phyloP scores from a whole-genome alignment of 805 yeast genomes.

The Wickerhamiella australiensis region DNA sequence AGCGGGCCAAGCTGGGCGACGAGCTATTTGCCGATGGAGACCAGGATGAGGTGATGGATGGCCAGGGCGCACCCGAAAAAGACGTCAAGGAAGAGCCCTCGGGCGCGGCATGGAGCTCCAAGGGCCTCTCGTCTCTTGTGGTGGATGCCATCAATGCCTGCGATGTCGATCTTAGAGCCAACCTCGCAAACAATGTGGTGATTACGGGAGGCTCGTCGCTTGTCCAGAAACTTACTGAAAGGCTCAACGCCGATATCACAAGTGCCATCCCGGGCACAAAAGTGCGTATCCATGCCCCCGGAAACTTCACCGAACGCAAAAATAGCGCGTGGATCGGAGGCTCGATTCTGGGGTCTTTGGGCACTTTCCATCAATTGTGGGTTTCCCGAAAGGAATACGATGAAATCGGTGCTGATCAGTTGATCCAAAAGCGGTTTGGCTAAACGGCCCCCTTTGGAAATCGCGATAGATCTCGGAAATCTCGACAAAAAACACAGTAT shows the following conservation, averaged over 20 bases:
- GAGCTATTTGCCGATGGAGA: slow-evolving; percentile 41
- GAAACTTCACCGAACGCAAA: slow-evolving; percentile 57
- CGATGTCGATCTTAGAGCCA: slow-evolving; percentile 84
- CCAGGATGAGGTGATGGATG: not conserved
- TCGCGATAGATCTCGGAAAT: too few species aligned
- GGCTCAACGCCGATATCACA: slow-evolving; percentile 59
- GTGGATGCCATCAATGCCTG: slow-evolving; percentile 36
- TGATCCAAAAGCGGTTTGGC: slow-evolving; percentile 72
- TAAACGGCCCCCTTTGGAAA: too few species aligned
- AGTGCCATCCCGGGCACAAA: slow-evolving; percentile 71
- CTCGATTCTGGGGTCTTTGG: slow-evolving; percentile 72
- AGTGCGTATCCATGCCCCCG: slow-evolving; percentile 70
- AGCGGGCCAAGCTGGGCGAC: slow-evolving; percentile 56
- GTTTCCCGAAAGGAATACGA: slow-evolving; percentile 77
- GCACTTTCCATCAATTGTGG: slow-evolving; percentile 96
- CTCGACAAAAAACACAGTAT: too few species aligned
- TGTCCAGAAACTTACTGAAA: slow-evolving; percentile 68
- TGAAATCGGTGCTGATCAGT: slow-evolving; percentile 75
- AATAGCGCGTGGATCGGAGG: slow-evolving; percentile 90
- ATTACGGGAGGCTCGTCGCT: slow-evolving; percentile 76
- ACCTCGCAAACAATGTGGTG: slow-evolving; percentile 77
- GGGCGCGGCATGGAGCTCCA: slow-evolving; percentile 16
- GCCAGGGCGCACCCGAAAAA: too few species aligned
- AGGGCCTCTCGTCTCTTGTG: slow-evolving; percentile 47
- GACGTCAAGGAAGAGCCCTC: slow-evolving; percentile 9